Percentiles rank a stretch among this genome's conserved stretches.
Evolutionary conservation across 2,329 filamentous ascomycete genomes (phyloP).

Genomic region (Macroventuria anomochaeta): DNA sequence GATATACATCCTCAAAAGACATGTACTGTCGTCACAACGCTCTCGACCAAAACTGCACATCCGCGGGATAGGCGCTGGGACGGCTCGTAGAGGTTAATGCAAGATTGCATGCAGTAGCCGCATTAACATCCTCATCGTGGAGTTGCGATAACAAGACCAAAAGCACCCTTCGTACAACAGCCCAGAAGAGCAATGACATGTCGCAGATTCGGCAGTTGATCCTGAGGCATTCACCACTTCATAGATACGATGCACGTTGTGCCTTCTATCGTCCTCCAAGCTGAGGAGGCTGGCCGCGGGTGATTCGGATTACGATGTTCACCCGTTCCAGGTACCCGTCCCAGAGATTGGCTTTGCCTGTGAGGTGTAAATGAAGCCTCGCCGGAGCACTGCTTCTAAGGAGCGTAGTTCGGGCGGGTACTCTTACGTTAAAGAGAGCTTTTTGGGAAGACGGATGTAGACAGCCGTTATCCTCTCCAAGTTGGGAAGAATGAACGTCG

Average conservation of each 20-base stretch:
- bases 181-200: neutral
- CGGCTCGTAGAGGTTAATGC: neutral
- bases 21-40: neutral
- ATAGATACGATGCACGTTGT: neutral
- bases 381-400: neutral
- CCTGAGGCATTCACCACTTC: neutral
- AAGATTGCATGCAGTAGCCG: slow-evolving; percentile 1
- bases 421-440: neutral
- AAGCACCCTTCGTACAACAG: neutral
- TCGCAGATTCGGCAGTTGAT: neutral
- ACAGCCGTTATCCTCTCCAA: neutral
- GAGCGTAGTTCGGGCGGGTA: neutral
- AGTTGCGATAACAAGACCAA: neutral
- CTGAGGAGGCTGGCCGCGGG: neutral
- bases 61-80: neutral
- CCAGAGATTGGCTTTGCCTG: neutral
- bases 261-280: neutral
- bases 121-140: neutral
- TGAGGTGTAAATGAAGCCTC: neutral
- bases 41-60: neutral
- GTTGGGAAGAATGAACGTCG: too few species aligned
- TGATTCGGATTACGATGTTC: neutral
- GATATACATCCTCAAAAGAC: neutral
- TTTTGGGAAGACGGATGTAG: neutral
- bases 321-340: neutral